Evolutionary conservation across 1,284 basidiomycete genomes (phyloP), one percentile per base, ranked within the genome.

Genomic region (Porodaedalea pini): DNA sequence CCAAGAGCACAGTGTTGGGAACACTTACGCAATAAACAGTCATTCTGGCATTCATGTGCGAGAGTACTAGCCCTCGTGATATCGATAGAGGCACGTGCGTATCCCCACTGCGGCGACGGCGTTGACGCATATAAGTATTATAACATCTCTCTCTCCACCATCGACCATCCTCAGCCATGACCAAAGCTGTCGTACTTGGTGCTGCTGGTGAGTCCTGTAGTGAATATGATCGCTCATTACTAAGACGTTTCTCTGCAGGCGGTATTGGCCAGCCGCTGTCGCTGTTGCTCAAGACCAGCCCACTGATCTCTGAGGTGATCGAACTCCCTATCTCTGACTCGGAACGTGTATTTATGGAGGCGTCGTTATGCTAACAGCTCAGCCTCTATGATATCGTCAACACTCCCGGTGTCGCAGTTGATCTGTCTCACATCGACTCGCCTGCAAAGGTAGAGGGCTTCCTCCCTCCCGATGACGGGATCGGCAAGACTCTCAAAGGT

Each of bases 381-480:
- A 79, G 85, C 54, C 85, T 98, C 62, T 98, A 85, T 74, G 97
- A 99, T 92, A 95, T 99, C 75, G 90, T 93, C 72, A 92, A 93
- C 73, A 92, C 95, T 13, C 94, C 94, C 47, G 96, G 97, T 75
- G 95, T 99, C 64, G 94, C 94, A 57, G 92, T 87, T 64, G 94
- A 98, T 78, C 80, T 98, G 62, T 91, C 89, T 61, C 94, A 98
- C 74, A 93, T 97, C 71, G 71, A 81, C 37, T 92, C 88, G 41
- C 86, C 85, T 36, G 84, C 87, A 43, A 88, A 88, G 71, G 85
- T 94, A 58, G 79, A 83, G 65, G 92, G 92, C 34, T 90, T 78
- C 73, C 78, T 88, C 13, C 78, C 83, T 52, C 76, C 82, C 63
- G 81, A 92, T 66, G 86, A 88, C 66, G 93, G 92, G 56, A 81